Percentiles rank a stretch among this genome's conserved stretches.
phyloP scores from a whole-genome alignment of 352 stramenopile genomes.

The Phytophthora pinifolia region DNA sequence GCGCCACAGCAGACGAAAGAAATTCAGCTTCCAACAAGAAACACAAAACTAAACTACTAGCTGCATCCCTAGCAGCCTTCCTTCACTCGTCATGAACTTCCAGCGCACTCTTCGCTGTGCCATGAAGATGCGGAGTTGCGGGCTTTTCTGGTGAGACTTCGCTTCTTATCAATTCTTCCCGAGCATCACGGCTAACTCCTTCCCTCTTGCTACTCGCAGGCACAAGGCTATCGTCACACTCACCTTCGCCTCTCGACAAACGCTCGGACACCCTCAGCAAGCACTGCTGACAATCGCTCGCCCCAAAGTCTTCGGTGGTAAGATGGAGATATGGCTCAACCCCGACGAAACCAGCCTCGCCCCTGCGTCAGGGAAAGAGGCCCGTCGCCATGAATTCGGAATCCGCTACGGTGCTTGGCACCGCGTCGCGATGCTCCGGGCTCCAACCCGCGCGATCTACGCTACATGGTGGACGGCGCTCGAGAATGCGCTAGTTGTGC shows the following conservation, averaged over 20 bases:
- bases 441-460: constrained; percentile 24
- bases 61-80: not conserved
- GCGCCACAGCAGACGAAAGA: constrained; percentile 9
- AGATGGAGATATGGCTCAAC: constrained; percentile 24
- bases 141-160: constrained; percentile 31
- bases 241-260: constrained; percentile 9
- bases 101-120: constrained; percentile 17
- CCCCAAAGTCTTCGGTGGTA: constrained; percentile 25
- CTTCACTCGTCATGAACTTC: constrained; percentile 11
- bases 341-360: constrained; percentile 2
- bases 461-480: constrained; percentile 31
- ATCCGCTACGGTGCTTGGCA: constrained; percentile 20
- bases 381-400: constrained; percentile 13
- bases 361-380: constrained; percentile 23
- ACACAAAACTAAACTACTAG: not conserved
- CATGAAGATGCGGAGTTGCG: constrained; percentile 35
- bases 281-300: constrained; percentile 23
- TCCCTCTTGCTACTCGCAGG: constrained; percentile 10
- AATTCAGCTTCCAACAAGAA: constrained; percentile 1
- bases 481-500: constrained; percentile 17
- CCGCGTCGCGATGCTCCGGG: constrained; percentile 23
- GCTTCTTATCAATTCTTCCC: constrained; percentile 1
- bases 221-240: constrained; percentile 30
- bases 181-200: not conserved
- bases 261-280: not conserved